These are phyloP conservation scores for Leishmania tarentolae DNA, from an alignment of 208 protist genomes.

Conservation along the genomic window DNA sequence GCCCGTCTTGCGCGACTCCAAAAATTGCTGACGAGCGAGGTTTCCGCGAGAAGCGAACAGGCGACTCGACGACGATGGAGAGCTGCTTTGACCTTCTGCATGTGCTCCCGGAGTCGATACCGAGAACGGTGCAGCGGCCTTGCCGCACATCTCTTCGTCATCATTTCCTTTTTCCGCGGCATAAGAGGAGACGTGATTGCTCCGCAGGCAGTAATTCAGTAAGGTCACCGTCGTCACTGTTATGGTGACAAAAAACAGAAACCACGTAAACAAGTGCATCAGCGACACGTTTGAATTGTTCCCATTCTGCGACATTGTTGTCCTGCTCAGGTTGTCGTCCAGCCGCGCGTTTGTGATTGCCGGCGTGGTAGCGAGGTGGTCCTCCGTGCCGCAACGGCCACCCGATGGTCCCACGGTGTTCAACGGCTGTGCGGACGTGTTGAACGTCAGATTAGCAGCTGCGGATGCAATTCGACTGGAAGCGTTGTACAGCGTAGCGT, in stretches of 20 bases:
- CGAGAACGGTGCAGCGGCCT: slow-evolving; percentile 12
- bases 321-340: slow-evolving; percentile 9
- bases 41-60: slow-evolving; percentile 42
- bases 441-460: not conserved
- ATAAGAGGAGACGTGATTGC: slow-evolving; percentile 26
- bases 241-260: slow-evolving; percentile 43
- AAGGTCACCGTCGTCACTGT: slow-evolving; percentile 42
- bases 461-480: not conserved
- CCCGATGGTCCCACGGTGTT: not conserved
- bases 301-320: slow-evolving; percentile 26
- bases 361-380: not conserved
- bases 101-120: slow-evolving; percentile 1
- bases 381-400: not conserved
- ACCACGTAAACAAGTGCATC: slow-evolving; percentile 32
- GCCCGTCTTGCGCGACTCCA: slow-evolving; percentile 49
- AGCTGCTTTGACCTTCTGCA: slow-evolving; percentile 1
- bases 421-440: not conserved
- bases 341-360: slow-evolving; percentile 1
- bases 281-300: slow-evolving; percentile 26
- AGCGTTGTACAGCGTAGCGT: not conserved
- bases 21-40: slow-evolving; percentile 69
- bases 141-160: slow-evolving; percentile 30
- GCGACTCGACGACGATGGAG: slow-evolving; percentile 27
- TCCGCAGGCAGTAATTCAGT: slow-evolving; percentile 55
- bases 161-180: slow-evolving; percentile 2